Conservation (phyloP, 306 rosid genomes). For the Dalbergia cultrata region DNA sequence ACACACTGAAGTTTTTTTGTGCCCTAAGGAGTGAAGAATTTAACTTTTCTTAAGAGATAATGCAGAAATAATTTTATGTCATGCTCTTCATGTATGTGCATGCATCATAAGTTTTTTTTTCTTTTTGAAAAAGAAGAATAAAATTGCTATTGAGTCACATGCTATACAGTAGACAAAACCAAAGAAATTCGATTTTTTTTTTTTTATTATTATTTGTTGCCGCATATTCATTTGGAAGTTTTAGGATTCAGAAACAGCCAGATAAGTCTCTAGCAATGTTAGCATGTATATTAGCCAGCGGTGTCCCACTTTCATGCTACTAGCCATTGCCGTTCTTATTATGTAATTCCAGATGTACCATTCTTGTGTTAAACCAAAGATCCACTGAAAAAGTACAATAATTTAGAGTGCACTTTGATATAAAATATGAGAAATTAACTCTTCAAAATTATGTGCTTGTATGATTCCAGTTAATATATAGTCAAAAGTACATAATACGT, state of each 20-base stretch:
- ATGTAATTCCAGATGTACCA: too few relatives aligned
- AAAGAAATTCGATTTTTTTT: background rate
- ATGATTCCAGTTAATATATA: too few relatives aligned
- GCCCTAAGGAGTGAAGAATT: too few relatives aligned
- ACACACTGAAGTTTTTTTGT: too few relatives aligned
- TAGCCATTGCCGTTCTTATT: constrained; percentile 26
- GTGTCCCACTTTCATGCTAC: constrained; percentile 55
- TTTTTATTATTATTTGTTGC: constrained; percentile 23
- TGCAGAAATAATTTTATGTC: background rate
- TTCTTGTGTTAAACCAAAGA: too few relatives aligned
- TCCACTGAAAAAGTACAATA: too few relatives aligned
- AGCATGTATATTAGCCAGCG: background rate
- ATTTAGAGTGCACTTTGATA: background rate
- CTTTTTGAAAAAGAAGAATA: background rate
- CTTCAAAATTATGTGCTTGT: too few relatives aligned
- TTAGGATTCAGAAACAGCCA: constrained; percentile 48
- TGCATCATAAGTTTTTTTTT: background rate
- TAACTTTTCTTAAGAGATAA: too few relatives aligned
- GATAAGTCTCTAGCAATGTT: background rate
- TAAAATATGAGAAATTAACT: too few relatives aligned
- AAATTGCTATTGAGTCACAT: constrained; percentile 52
- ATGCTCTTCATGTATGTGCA: constrained; percentile 23
- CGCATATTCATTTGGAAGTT: constrained; percentile 53
- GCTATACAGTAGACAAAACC: constrained; percentile 48
- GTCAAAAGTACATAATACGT: too few relatives aligned